Conservation (phyloP, 208 protist genomes). For the Acanthamoeba sp. region DNA sequence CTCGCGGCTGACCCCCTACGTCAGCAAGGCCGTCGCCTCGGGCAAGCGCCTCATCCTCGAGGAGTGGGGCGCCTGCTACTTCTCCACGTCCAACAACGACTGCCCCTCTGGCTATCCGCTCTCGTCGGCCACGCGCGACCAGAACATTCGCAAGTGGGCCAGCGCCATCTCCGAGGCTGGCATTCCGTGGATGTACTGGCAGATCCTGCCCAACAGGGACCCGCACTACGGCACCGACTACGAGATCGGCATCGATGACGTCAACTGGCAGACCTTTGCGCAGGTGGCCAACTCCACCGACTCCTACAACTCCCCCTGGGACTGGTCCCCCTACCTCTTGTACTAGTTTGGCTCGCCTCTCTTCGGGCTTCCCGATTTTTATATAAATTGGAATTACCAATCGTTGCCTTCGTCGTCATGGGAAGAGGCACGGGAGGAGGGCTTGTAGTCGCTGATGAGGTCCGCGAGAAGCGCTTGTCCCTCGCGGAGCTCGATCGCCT, state of each 20-base stretch:
- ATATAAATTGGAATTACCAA: no score
- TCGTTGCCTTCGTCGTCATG: no score
- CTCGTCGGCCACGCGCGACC: not conserved
- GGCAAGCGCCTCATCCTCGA: constrained; percentile 6
- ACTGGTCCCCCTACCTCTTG: not conserved
- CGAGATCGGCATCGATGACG: constrained; percentile 3
- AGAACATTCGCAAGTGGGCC: constrained; percentile 18
- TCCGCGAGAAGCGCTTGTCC: no score
- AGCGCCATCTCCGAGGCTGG: not conserved
- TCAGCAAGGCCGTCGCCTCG: not conserved
- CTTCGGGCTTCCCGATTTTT: no score
- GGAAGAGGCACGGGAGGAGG: no score
- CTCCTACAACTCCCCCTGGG: not conserved
- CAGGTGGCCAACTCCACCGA: not conserved
- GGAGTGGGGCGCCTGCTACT: constrained; percentile 36
- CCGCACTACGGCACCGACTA: not conserved
- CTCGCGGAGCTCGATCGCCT: no score
- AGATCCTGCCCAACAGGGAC: not conserved
- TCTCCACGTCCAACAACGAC: constrained; percentile 6
- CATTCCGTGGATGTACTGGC: constrained; percentile 17
- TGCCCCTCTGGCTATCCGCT: not conserved
- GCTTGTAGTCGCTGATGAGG: no score
- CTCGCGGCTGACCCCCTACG: not conserved
- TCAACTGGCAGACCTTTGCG: not conserved
- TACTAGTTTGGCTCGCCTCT: no score